Percentiles rank a stretch among this genome's conserved stretches.
Conservation (phyloP, 1,284 basidiomycete species). For the Apiotrichum sp. region DNA sequence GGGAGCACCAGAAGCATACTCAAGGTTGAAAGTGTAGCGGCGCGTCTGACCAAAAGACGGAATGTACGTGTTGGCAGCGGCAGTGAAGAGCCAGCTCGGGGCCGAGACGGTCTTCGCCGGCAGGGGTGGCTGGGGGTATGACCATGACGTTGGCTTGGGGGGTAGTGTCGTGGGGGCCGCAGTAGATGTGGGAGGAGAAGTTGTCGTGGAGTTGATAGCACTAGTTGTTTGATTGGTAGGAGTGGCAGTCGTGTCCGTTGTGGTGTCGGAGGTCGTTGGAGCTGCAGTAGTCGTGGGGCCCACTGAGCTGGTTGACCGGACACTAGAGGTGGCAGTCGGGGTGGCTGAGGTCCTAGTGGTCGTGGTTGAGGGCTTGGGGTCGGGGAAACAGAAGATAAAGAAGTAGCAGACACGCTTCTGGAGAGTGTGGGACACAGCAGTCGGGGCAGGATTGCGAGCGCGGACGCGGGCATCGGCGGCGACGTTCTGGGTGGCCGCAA, state of each 20-base stretch:
- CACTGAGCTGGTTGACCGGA: too few relatives aligned
- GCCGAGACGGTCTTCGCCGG: not conserved
- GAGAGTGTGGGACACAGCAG: not conserved
- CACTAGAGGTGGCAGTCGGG: too few relatives aligned
- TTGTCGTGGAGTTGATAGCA: too few relatives aligned
- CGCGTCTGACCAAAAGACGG: not conserved
- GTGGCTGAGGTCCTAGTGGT: too few relatives aligned
- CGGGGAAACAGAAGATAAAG: not conserved
- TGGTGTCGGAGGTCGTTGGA: too few relatives aligned
- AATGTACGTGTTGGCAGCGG: not conserved
- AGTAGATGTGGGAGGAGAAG: not conserved
- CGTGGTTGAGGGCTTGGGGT: too few relatives aligned
- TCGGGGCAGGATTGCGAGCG: not conserved
- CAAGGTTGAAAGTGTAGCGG: constrained; percentile 3
- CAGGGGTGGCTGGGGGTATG: constrained; percentile 11
- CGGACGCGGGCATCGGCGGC: too few relatives aligned
- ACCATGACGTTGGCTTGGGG: not conserved
- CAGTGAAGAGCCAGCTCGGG: constrained; percentile 2
- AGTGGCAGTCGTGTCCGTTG: too few relatives aligned
- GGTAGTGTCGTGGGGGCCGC: not conserved
- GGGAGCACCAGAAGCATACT: constrained; percentile 4
- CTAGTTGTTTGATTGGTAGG: too few relatives aligned
- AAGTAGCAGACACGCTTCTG: not conserved
- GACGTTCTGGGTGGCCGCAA: not conserved
- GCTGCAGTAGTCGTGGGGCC: too few relatives aligned